These are phyloP conservation scores for Metschnikowia matae DNA, from an alignment of 805 yeast genomes.

Conservation along the genomic window DNA sequence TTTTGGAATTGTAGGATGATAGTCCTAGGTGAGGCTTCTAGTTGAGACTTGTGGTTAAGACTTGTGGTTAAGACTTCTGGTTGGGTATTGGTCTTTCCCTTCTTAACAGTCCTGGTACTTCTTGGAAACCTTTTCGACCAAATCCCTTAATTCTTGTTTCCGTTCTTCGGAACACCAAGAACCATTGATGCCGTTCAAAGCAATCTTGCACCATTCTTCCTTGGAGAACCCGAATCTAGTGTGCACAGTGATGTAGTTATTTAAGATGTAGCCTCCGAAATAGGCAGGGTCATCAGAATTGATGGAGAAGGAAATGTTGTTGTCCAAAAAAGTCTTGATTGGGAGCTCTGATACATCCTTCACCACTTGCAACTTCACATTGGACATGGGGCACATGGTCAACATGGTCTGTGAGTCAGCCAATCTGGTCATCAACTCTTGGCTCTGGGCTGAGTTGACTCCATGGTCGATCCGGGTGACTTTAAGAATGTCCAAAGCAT, in stretches of 20 bases:
- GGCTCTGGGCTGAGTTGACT: conserved; percentile 56
- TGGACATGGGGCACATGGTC: conserved; percentile 75
- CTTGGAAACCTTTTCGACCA: conserved; percentile 41
- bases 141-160: conserved; percentile 44
- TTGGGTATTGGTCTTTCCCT: no score
- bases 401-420: conserved; percentile 55
- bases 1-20: no score
- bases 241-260: conserved; percentile 67
- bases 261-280: conserved; percentile 80
- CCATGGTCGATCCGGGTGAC: conserved; percentile 81
- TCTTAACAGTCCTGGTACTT: conserved; percentile 27
- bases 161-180: conserved; percentile 65
- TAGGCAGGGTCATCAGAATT: conserved; percentile 60
- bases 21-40: no score
- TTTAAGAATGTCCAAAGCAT: conserved; percentile 48
- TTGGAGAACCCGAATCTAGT: conserved; percentile 58
- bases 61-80: no score
- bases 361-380: conserved; percentile 72
- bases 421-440: conserved; percentile 51
- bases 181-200: conserved; percentile 62
- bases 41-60: no score
- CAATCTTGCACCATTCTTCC: conserved; percentile 60
- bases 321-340: conserved; percentile 53
- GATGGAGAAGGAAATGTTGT: conserved; percentile 65
- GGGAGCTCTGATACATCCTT: conserved; percentile 66